Conservation (phyloP, 768 basidiomycete species). For the Leccinum arenicola region DNA sequence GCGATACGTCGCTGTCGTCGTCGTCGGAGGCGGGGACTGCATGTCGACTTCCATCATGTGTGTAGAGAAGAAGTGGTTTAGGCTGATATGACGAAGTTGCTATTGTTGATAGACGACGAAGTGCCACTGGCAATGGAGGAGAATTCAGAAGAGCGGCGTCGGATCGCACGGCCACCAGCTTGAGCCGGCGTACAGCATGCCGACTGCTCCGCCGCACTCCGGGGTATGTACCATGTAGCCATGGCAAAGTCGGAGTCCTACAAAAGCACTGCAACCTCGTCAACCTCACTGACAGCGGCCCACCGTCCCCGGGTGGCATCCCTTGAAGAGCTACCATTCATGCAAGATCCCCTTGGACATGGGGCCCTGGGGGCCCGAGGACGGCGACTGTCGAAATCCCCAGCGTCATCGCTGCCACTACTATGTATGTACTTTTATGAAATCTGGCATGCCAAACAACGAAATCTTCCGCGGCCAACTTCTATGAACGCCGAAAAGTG, state of each 20-base stretch:
- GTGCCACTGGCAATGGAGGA: background rate
- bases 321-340: too few species aligned
- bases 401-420: background rate
- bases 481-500: background rate
- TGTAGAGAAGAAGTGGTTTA: background rate
- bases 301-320: background rate
- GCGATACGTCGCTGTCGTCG: conserved; percentile 29
- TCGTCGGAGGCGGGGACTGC: conserved; percentile 36
- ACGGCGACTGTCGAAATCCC: background rate
- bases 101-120: background rate
- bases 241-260: background rate
- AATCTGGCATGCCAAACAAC: background rate
- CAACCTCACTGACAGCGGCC: background rate
- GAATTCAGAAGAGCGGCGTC: background rate
- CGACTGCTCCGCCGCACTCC: background rate
- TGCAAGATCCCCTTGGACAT: background rate
- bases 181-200: background rate
- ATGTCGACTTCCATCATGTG: conserved; percentile 57
- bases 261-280: background rate
- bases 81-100: background rate
- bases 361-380: background rate
- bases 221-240: too few species aligned
- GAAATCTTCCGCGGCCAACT: background rate
- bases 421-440: background rate
- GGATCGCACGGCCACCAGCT: background rate